phyloP scores from a whole-genome alignment of 805 yeast species.

The Peterozyma toletana region DNA sequence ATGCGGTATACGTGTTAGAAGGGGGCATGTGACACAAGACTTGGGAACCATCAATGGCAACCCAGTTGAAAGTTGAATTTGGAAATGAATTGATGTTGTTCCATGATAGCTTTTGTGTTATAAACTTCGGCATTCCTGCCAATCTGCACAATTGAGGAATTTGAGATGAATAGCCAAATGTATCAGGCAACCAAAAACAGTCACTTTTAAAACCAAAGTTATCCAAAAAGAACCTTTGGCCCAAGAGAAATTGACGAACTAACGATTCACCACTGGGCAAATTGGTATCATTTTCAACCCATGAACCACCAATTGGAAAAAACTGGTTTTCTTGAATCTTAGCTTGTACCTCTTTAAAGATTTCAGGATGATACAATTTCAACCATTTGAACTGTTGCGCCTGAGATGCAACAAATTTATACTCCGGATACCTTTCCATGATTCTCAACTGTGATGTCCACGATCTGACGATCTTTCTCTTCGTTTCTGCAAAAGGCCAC shows the following conservation, averaged over 20 bases:
- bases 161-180: conserved; percentile 94
- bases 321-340: conserved; percentile 70
- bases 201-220: conserved; percentile 73
- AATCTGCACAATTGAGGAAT: conserved; percentile 86
- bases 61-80: conserved; percentile 88
- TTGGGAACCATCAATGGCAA: conserved; percentile 89
- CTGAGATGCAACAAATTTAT: conserved; percentile 90
- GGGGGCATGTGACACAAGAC: conserved; percentile 98
- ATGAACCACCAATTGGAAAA: conserved; percentile 90
- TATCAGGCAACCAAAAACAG: conserved; percentile 93
- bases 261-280: conserved; percentile 92
- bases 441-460: conserved; percentile 91
- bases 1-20: conserved; percentile 89
- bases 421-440: conserved; percentile 86
- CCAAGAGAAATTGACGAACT: conserved; percentile 80
- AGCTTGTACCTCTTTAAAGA: conserved; percentile 55
- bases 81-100: conserved; percentile 92
- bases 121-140: conserved; percentile 78
- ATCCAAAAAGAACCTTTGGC: conserved; percentile 77
- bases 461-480: conserved; percentile 85
- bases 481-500: conserved; percentile 98
- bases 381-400: conserved; percentile 96
- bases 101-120: conserved; percentile 95
- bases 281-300: conserved; percentile 98
- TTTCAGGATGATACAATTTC: conserved; percentile 75